Evolutionary conservation across 2,329 filamentous ascomycete genomes (phyloP), one percentile per base, ranked within the genome.

Genomic region (Aspergillus udagawae): DNA sequence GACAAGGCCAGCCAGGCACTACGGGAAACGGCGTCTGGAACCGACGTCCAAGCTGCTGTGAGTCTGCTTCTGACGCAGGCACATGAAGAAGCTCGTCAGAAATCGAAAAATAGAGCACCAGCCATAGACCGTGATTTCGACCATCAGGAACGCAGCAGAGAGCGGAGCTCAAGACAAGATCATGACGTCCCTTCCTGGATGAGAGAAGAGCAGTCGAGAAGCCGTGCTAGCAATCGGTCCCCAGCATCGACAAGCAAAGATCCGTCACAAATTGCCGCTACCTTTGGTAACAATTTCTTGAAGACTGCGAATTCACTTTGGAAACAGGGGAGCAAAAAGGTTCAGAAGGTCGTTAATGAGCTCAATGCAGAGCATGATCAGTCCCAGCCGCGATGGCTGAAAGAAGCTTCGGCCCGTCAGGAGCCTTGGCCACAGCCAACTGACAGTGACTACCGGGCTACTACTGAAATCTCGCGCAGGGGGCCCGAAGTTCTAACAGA

Each of bases 231-330:
- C 52, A 72, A 66, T 55, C 62, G 69, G 51, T 69, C 67, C 21
- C 70, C 70, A n/a, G 80, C 79, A 9, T 75, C 75, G 47, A 78
- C 73, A 7, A 89, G 92, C 1, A 86, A 81, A 53, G 93, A 97
- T 65, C 81, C 96, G 55, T 81, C 90, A 17, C 91, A 93, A 68
- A 83, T 88, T 47, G 93, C 93, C 2, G 86, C 91, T 5, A 89
- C 92, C 35, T 82, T 97, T 68, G 90, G 94, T 0, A 91, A 79
- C 48, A 95, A 83, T 60, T 75, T 99, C 12, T 86, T 97, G 73
- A 99, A 99, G 73, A 94, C 92, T 2, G 94, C 94, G 1, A 96
- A 95, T 64, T 93, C 91, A 0, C 77, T 97, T 0, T 99, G 94
- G 94, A 99, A 96, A 71, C 90, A 89, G 3, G 87, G 93, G 0